phyloP scores from a whole-genome alignment of 108 stramenopile species.

The Thalassiosira profunda region DNA sequence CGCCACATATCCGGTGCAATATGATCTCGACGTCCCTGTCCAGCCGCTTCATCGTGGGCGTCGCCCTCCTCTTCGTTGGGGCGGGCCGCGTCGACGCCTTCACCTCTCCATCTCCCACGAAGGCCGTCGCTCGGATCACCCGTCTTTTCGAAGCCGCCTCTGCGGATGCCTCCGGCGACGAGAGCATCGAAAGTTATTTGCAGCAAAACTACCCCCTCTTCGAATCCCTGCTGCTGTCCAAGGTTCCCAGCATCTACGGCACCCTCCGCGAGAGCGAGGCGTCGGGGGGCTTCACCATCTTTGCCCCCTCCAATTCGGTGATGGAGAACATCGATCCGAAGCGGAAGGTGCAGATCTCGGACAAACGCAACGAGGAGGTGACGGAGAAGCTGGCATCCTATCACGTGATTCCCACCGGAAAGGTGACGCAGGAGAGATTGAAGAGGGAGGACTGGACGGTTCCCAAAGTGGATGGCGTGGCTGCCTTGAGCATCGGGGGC shows the following conservation, averaged over 20 bases:
- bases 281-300: slow-evolving; percentile 40
- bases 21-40: too few relatives aligned
- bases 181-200: slow-evolving; percentile 33
- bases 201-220: slow-evolving; percentile 44
- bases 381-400: slow-evolving; percentile 43
- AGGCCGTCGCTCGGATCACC: too few relatives aligned
- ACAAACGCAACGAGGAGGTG: slow-evolving; percentile 43
- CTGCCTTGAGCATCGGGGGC: slow-evolving; percentile 44
- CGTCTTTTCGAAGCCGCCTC: too few relatives aligned
- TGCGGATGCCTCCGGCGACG: too few relatives aligned
- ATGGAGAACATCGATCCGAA: slow-evolving; percentile 41
- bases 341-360: slow-evolving; percentile 36
- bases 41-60: too few relatives aligned
- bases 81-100: too few relatives aligned
- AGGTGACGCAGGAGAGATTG: slow-evolving; percentile 35
- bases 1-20: too few relatives aligned
- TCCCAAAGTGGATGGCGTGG: slow-evolving; percentile 33
- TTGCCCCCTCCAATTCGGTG: slow-evolving; percentile 33
- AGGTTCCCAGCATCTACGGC: slow-evolving; percentile 38
- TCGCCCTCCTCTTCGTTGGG: too few relatives aligned
- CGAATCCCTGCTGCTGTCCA: slow-evolving; percentile 33
- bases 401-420: slow-evolving; percentile 40
- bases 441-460: slow-evolving; percentile 54
- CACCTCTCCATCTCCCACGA: too few relatives aligned
- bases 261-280: slow-evolving; percentile 20